Base-by-base conservation (phyloP, 2,329 filamentous ascomycete species). In the Aspergillus pseudoterreus region DNA sequence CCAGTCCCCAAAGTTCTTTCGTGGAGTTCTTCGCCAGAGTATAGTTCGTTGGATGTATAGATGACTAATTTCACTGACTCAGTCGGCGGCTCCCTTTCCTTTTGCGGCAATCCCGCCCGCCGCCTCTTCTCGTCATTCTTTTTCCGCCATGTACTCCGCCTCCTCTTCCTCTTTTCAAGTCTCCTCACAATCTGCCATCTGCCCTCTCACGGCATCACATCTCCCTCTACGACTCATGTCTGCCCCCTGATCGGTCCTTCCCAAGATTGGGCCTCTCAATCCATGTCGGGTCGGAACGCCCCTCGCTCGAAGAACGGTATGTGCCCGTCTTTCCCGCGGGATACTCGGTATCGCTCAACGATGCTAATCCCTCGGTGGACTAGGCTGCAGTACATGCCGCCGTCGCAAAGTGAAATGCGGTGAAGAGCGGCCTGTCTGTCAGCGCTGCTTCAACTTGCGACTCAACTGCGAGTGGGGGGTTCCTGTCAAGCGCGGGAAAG, bases 221-320 rank as follows among this genome's bases (percentile, higher is more conserved):
- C 14, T 35, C n/a, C 27, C 10, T 43, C 19, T 12, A 24, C 11
- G 11, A 45, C 27, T 11, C 27, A 50, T 38, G 22, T 21, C 36
- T 49, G 17, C 21, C 14, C 15, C 36, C 32, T 42, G 35, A 38
- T 15, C 35, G 14, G 12, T 38, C 35, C 35, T n/a, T 38, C 39
- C 39, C 39, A 42, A 42, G 44, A 50, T 47, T 50, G 53, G 57
- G 50, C 49, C 21, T 32, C 32, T 50, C 52, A 51, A 56, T 61
- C 56, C 48, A 70, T 68, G 63, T 68, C 65, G 52, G 67, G 67
- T 55, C 60, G 67, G 55, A 67, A 70, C 58, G 67, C 65, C 55
- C 68, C 69, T 59, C 66, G 69, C 59, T 72, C 69, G 19, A 72
- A 70, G 59, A 71, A 65, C 58, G 69, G 69, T 72, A 58, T 39